A percentile compares a stretch with the other conserved stretches of the same genome.
Conservation (phyloP, 345 rosid species). For the Excoecaria cochinchinensis region DNA sequence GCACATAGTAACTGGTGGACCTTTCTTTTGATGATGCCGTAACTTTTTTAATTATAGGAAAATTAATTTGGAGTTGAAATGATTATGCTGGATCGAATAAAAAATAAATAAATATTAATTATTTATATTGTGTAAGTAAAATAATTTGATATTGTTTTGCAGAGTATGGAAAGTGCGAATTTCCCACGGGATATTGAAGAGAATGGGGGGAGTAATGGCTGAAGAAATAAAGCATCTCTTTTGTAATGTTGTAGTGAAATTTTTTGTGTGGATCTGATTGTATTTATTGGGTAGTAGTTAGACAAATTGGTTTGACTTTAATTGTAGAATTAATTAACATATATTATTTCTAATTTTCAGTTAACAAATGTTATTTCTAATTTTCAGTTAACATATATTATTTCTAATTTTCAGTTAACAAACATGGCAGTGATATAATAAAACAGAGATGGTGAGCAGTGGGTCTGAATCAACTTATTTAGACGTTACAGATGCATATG, state of each 20-base stretch:
- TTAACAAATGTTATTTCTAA: no score
- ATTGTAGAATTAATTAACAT: neutral
- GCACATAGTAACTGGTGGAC: slow-evolving; percentile 4
- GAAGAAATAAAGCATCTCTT: neutral
- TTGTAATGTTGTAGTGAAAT: neutral
- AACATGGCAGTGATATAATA: no score
- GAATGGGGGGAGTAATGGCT: no score
- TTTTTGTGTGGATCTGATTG: neutral
- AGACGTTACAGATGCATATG: no score
- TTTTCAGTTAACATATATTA: neutral
- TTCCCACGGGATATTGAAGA: slow-evolving; percentile 31
- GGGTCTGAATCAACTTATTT: no score
- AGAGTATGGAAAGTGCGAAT: slow-evolving; percentile 28
- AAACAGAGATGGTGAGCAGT: no score
- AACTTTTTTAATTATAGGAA: neutral
- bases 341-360: slow-evolving; percentile 1
- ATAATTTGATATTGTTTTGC: neutral
- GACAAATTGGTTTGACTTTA: no score
- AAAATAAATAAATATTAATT: no score
- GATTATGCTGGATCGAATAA: no score
- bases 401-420: no score
- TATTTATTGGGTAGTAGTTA: slow-evolving; percentile 15
- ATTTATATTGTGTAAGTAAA: no score
- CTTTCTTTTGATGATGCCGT: neutral
- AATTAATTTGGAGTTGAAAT: no score